Percentiles rank a stretch among this genome's conserved stretches.
Evolutionary conservation across 2,329 filamentous ascomycete species (phyloP).

Genomic region (Cordyceps tenuipes): DNA sequence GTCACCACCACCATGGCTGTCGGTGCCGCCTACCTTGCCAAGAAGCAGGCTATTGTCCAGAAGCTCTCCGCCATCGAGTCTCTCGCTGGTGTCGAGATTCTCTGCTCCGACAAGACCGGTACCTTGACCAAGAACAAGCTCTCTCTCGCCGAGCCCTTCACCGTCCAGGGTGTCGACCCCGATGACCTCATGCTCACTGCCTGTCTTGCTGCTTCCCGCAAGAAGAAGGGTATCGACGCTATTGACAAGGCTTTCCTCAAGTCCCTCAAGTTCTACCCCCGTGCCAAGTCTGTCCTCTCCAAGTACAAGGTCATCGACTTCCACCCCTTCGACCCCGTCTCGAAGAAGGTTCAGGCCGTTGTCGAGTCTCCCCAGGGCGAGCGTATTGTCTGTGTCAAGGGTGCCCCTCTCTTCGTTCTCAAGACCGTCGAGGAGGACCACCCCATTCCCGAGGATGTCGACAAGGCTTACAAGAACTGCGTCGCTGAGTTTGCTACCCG

Average conservation of each 20-base stretch:
- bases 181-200: conserved; percentile 90
- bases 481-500: conserved; percentile 85
- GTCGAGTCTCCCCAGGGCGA: conserved; percentile 79
- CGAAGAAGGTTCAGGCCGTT: conserved; percentile 81
- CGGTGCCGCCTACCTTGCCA: conserved; percentile 82
- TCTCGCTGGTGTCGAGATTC: conserved; percentile 83
- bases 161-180: conserved; percentile 69
- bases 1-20: conserved; percentile 94
- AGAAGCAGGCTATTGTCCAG: conserved; percentile 89
- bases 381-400: conserved; percentile 83
- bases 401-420: conserved; percentile 78
- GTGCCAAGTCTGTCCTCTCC: conserved; percentile 69
- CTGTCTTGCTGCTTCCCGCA: conserved; percentile 80
- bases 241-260: conserved; percentile 95
- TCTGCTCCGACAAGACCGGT: conserved; percentile 91
- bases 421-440: conserved; percentile 83
- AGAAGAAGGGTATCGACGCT: conserved; percentile 92
- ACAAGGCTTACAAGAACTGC: conserved; percentile 84
- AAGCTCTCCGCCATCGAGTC: conserved; percentile 90
- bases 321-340: conserved; percentile 84
- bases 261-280: conserved; percentile 71
- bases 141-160: conserved; percentile 77
- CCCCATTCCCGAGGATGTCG: conserved; percentile 65
- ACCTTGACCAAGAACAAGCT: conserved; percentile 93
- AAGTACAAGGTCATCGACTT: conserved; percentile 83